Evolutionary conservation across 1,139 yeast species (phyloP), one percentile per base, ranked within the genome.

Genomic region (Yamadazyma diddensiae): DNA sequence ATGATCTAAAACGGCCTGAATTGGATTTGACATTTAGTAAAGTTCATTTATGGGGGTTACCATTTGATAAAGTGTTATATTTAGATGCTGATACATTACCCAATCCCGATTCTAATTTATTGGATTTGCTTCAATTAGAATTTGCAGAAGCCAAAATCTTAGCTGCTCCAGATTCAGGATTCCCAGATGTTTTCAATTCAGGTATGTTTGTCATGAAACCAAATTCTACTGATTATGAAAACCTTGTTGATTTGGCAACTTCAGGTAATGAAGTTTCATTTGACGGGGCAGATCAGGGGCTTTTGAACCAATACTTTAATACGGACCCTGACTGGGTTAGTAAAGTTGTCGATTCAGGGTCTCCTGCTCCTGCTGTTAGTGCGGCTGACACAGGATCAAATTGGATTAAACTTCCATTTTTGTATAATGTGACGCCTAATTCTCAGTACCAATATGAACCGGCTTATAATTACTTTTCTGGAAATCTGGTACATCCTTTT

Each of bases 241-340:
- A 65, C 11, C 62, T 87, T 39, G 37, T 59, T 35, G 41, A 57
- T 21, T 59, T 69, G 35, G 30, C 41, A 25, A 34, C 48, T 31
- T 38, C 54, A 6, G 48, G 55, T 12, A 39, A 47, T 12, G 63
- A 70, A 13, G 46, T 57, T 6, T 77, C 92, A 0, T 86, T 88
- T 51, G 97, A 90, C 56, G 97, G 97, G 33, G 95, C 96, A 3
- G 98, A 92, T 57, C 97, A 92, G 58, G 97, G 97, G 8, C 65
- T 92, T 28, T 64, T 92, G 45, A 92, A 92, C 56, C 87, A 85
- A 53, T 84, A 74, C 53, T 87, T 87, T 55, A 79, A 75, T 39
- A 54, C 55, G 5, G 52, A 57, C 42, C 72, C 73, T 9, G 69
- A 68, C 45, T 68, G 74, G 73, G 66, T 67, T 2, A 40, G 33